These are phyloP conservation scores for Porcisia hertigi DNA, from an alignment of 208 protist genomes.

Conservation along the genomic window DNA sequence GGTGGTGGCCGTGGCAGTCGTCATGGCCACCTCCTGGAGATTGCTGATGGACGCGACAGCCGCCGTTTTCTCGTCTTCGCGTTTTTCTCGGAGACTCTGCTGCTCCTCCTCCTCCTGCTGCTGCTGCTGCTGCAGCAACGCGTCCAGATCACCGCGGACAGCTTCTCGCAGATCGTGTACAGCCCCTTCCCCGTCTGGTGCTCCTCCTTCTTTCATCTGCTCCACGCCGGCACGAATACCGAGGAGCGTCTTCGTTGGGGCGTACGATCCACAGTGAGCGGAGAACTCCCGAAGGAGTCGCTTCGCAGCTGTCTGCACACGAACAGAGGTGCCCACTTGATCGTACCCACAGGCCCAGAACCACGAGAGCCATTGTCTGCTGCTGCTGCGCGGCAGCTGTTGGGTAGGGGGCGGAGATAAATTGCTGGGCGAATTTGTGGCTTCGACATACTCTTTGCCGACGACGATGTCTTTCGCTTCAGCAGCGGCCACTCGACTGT, in stretches of 20 bases:
- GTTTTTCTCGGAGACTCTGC: neutral
- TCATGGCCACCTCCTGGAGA: conserved; percentile 17
- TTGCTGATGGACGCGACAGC: neutral
- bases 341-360: conserved; percentile 86
- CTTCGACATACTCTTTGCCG: conserved; percentile 1
- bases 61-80: neutral
- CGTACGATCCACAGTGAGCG: conserved; percentile 36
- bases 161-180: neutral
- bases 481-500: neutral
- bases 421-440: neutral
- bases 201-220: conserved; percentile 43
- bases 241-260: conserved; percentile 97
- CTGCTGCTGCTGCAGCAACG: conserved; percentile 16
- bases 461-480: neutral
- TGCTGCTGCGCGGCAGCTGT: conserved; percentile 1
- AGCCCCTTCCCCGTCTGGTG: neutral
- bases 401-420: neutral
- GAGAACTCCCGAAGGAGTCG: conserved; percentile 96
- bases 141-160: conserved; percentile 6
- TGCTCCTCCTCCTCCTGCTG: conserved; percentile 9
- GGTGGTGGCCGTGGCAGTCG: neutral
- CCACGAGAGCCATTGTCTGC: conserved; percentile 62
- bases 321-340: conserved; percentile 96
- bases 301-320: conserved; percentile 97
- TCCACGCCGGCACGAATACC: conserved; percentile 97